Evolutionary conservation across 2,329 filamentous ascomycete species (phyloP).

Genomic region (Metarhizium robertsii): DNA sequence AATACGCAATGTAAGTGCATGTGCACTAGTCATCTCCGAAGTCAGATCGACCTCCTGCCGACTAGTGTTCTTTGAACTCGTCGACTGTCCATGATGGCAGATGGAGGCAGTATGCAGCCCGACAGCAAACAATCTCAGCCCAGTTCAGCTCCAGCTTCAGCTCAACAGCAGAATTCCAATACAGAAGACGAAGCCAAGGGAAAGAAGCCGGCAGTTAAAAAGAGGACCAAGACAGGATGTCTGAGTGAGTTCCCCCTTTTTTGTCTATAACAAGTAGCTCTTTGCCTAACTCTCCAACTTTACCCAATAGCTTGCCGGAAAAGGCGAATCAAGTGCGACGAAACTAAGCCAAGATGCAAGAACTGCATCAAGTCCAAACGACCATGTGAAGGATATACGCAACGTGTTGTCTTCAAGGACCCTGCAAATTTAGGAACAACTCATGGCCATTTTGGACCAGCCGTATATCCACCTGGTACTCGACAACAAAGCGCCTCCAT

Average conservation of each 20-base stretch:
- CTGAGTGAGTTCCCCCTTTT: slow-evolving; percentile 52
- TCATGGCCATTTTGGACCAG: slow-evolving; percentile 36
- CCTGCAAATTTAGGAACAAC: slow-evolving; percentile 26
- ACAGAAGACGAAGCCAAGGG: slow-evolving; percentile 31
- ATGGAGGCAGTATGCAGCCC: slow-evolving; percentile 5
- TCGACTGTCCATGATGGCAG: slow-evolving; percentile 1
- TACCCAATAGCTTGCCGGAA: slow-evolving; percentile 66
- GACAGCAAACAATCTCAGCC: slow-evolving; percentile 9
- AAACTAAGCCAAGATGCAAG: slow-evolving; percentile 71
- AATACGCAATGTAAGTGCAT: slow-evolving; percentile 9
- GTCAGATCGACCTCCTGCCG: neutral
- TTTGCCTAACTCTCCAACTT: slow-evolving; percentile 11
- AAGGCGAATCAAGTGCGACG: slow-evolving; percentile 94
- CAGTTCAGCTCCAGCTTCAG: slow-evolving; percentile 20
- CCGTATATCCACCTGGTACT: slow-evolving; percentile 33
- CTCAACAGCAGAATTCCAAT: slow-evolving; percentile 22
- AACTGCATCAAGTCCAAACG: slow-evolving; percentile 85
- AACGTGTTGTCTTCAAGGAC: slow-evolving; percentile 72
- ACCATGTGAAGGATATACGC: slow-evolving; percentile 74
- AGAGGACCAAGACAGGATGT: slow-evolving; percentile 86
- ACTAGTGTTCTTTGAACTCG: neutral
- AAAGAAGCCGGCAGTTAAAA: slow-evolving; percentile 44
- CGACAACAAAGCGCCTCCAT: slow-evolving; percentile 16
- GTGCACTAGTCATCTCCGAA: neutral
- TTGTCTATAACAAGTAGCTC: neutral